phyloP scores from a whole-genome alignment of 106 monocot genomes.

The Triglochin maritima region DNA sequence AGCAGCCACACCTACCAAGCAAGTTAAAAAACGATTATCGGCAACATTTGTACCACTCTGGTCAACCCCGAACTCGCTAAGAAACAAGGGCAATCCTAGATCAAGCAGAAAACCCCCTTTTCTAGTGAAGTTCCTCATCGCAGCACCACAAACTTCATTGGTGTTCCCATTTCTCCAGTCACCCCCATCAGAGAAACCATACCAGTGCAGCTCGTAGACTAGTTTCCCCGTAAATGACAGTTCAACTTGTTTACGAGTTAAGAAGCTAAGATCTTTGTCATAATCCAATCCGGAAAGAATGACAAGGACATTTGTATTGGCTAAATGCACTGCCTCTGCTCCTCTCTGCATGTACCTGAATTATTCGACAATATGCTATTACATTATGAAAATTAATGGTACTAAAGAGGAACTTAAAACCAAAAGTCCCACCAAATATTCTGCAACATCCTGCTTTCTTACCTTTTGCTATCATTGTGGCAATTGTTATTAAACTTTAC shows the following conservation, averaged over 20 bases:
- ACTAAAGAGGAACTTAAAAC: background rate
- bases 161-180: constrained; percentile 50
- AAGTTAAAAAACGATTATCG: constrained; percentile 52
- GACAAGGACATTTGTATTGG: constrained; percentile 45
- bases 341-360: constrained; percentile 44
- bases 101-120: constrained; percentile 45
- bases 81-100: constrained; percentile 62
- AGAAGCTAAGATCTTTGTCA: constrained; percentile 50
- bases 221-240: constrained; percentile 32
- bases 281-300: constrained; percentile 54
- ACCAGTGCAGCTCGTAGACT: constrained; percentile 70
- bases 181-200: constrained; percentile 63
- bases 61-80: constrained; percentile 60
- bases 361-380: background rate
- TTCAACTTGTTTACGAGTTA: constrained; percentile 16
- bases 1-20: constrained; percentile 43
- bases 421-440: too few species aligned
- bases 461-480: too few species aligned
- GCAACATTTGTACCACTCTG: constrained; percentile 18
- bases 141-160: constrained; percentile 40
- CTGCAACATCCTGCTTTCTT: too few species aligned
- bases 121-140: constrained; percentile 6
- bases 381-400: background rate
- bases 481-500: too few species aligned
- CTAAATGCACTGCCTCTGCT: constrained; percentile 51